Percentiles rank a stretch among this genome's conserved stretches.
These are phyloP conservation scores for Puccinia hordei DNA, from an alignment of 1,284 basidiomycete species.

Conservation along the genomic window DNA sequence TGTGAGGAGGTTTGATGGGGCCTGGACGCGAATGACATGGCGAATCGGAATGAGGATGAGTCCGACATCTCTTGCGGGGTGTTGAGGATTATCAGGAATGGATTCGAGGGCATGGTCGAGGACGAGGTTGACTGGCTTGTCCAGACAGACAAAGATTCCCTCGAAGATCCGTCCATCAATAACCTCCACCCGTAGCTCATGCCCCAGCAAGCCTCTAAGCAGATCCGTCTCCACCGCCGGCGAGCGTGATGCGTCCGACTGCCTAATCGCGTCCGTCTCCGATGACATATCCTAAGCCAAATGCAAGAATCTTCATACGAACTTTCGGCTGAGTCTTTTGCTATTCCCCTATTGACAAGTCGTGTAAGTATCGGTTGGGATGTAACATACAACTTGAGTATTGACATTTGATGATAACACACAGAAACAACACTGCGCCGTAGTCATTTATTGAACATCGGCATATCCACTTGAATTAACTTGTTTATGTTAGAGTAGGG, in stretches of 20 bases:
- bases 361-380: no score
- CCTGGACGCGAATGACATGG: slow-evolving; percentile 26
- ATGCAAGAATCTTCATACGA: background rate
- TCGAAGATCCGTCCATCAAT: slow-evolving; percentile 28
- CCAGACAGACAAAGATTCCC: slow-evolving; percentile 31
- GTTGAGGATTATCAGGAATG: background rate
- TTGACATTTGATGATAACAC: no score
- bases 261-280: background rate
- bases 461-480: no score
- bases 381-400: no score
- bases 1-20: background rate
- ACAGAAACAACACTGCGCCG: no score
- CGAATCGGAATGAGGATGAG: slow-evolving; percentile 30
- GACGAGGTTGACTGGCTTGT: slow-evolving; percentile 29
- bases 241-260: background rate
- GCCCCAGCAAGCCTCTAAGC: slow-evolving; percentile 23
- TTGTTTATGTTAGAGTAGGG: no score
- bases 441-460: no score
- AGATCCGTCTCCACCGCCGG: background rate
- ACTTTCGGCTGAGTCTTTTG: no score
- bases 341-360: no score
- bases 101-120: slow-evolving; percentile 37
- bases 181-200: background rate
- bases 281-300: background rate
- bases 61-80: background rate